Percentiles rank a stretch among this genome's conserved stretches.
Conservation (phyloP, 129 eudicot species). For the Lonicera japonica region DNA sequence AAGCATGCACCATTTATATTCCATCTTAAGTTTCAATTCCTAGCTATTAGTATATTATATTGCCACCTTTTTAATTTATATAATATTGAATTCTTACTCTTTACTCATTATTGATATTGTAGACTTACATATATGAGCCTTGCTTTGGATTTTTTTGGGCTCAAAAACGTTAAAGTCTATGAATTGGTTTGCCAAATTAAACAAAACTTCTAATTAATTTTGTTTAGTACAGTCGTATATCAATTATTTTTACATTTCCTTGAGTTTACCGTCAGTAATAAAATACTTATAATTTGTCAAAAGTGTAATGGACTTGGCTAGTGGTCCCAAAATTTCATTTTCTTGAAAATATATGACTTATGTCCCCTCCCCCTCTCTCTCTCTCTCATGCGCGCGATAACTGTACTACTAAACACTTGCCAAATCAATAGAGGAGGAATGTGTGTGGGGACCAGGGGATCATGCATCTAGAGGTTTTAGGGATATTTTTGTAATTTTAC, state of each 20-base stretch:
- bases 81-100: too few relatives aligned
- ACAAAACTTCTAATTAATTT: neutral
- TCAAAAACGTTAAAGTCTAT: neutral
- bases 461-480: too few relatives aligned
- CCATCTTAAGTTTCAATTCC: neutral
- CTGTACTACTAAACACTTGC: too few relatives aligned
- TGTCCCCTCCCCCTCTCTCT: neutral
- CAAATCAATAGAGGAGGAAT: too few relatives aligned
- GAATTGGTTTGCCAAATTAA: neutral
- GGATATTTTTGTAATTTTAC: too few relatives aligned
- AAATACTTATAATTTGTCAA: too few relatives aligned
- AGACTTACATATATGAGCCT: too few relatives aligned
- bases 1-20: conserved; percentile 14
- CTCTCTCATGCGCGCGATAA: neutral
- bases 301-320: neutral
- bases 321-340: neutral
- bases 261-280: neutral
- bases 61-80: too few relatives aligned
- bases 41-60: too few relatives aligned
- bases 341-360: neutral
- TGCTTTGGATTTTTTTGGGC: neutral
- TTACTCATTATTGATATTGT: too few relatives aligned
- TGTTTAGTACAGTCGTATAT: neutral
- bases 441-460: too few relatives aligned
- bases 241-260: neutral